These are phyloP conservation scores for Tolypocladium ophioglossoides DNA, from an alignment of 2,329 filamentous ascomycete species.

Conservation along the genomic window DNA sequence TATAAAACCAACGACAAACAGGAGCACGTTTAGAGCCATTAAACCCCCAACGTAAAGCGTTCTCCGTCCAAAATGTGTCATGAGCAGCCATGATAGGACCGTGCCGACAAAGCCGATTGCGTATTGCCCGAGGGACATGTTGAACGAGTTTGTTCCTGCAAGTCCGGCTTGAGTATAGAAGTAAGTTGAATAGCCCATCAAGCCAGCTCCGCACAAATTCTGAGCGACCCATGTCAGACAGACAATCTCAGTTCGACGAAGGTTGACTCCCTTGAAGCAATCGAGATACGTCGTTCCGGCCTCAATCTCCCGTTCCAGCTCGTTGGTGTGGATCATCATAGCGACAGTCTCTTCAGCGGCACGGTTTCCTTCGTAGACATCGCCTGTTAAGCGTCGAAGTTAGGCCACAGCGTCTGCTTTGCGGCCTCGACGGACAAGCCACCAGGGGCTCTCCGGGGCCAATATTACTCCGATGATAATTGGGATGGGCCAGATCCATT, in stretches of 20 bases:
- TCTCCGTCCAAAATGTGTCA: conserved; percentile 65
- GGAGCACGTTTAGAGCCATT: conserved; percentile 61
- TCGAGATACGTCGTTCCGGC: conserved; percentile 65
- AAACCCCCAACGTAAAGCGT: conserved; percentile 68
- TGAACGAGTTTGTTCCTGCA: conserved; percentile 38
- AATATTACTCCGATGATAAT: conserved; percentile 55
- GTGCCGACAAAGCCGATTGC: conserved; percentile 70
- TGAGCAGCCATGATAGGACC: conserved; percentile 71
- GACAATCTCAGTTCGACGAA: conserved; percentile 64
- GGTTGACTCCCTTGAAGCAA: conserved; percentile 72
- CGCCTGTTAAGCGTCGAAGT: conserved; percentile 55
- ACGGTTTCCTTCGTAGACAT: conserved; percentile 56
- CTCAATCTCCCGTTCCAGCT: conserved; percentile 67
- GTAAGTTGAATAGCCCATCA: conserved; percentile 55
- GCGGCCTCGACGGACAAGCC: conserved; percentile 57
- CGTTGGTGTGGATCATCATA: conserved; percentile 88
- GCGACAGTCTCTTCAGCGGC: conserved; percentile 75
- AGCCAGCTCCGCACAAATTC: conserved; percentile 51
- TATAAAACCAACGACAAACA: conserved; percentile 76
- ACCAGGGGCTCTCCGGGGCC: conserved; percentile 63
- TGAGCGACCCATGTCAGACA: conserved; percentile 56
- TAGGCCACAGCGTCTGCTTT: conserved; percentile 55
- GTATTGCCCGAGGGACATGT: conserved; percentile 52
- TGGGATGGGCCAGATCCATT: conserved; percentile 70
- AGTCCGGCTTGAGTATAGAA: conserved; percentile 52